phyloP scores from a whole-genome alignment of 148 eudicot species.

The Fagopyrum esculentum region DNA sequence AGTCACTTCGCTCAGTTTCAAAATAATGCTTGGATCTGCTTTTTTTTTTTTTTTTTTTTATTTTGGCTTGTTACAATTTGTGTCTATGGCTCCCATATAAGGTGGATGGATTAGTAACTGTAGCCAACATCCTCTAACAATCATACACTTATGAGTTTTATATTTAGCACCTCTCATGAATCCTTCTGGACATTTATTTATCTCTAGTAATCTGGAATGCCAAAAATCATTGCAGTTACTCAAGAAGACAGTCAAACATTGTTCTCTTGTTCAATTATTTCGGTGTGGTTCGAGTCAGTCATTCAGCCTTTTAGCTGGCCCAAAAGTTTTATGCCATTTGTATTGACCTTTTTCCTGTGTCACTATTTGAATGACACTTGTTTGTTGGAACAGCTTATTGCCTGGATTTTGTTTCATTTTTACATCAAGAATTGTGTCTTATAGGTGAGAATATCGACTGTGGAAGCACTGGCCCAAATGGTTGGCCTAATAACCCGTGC shows the following conservation, averaged over 20 bases:
- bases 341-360: background rate
- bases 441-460: slow-evolving; percentile 71
- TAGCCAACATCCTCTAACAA: background rate
- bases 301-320: background rate
- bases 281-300: background rate
- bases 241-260: background rate
- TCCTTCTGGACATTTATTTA: background rate
- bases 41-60: background rate
- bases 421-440: slow-evolving; percentile 1
- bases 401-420: background rate
- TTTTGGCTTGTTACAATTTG: background rate
- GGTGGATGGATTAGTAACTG: background rate
- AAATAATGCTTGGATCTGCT: background rate
- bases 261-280: background rate
- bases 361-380: background rate
- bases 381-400: background rate
- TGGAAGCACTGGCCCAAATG: slow-evolving; percentile 94
- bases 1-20: background rate
- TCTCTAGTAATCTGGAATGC: background rate
- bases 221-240: background rate
- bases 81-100: background rate
- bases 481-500: slow-evolving; percentile 76
- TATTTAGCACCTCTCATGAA: background rate
- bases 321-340: background rate
- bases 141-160: background rate